phyloP scores from a whole-genome alignment of 1,284 basidiomycete genomes.

The Blastosporella zonata region DNA sequence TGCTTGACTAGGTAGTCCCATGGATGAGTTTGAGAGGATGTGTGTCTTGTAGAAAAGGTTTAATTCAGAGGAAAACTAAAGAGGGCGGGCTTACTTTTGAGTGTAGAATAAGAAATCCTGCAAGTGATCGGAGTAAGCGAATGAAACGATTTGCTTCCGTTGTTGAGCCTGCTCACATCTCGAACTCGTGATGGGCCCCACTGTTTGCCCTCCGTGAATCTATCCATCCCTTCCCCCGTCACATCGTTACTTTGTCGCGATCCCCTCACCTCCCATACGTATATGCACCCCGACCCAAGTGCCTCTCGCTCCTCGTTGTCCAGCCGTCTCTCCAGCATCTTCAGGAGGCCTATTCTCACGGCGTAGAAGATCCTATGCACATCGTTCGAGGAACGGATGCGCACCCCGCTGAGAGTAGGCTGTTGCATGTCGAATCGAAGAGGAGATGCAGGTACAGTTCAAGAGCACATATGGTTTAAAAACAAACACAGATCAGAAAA shows the following conservation, averaged over 20 bases:
- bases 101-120: constrained; percentile 83
- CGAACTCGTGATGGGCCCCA: constrained; percentile 78
- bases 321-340: constrained; percentile 73
- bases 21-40: constrained; percentile 40
- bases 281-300: constrained; percentile 68
- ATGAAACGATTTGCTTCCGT: constrained; percentile 10
- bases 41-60: constrained; percentile 22
- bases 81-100: constrained; percentile 52
- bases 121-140: constrained; percentile 16
- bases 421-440: constrained; percentile 47
- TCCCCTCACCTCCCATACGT: constrained; percentile 82
- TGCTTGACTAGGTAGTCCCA: constrained; percentile 77
- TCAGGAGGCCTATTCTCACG: constrained; percentile 58
- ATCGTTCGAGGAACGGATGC: constrained; percentile 73
- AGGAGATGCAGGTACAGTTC: constrained; percentile 21
- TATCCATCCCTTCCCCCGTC: constrained; percentile 75
- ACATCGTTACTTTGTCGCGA: constrained; percentile 60
- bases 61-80: constrained; percentile 4
- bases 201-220: constrained; percentile 73
- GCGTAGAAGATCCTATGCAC: constrained; percentile 80
- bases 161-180: constrained; percentile 49
- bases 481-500: constrained; percentile 14
- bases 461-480: constrained; percentile 13
- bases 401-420: constrained; percentile 67
- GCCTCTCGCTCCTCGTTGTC: constrained; percentile 72